A percentile compares a stretch with the other conserved stretches of the same genome.
phyloP scores from a whole-genome alignment of 176 grass and related monocot genomes.

The Aegilops bicornis region DNA sequence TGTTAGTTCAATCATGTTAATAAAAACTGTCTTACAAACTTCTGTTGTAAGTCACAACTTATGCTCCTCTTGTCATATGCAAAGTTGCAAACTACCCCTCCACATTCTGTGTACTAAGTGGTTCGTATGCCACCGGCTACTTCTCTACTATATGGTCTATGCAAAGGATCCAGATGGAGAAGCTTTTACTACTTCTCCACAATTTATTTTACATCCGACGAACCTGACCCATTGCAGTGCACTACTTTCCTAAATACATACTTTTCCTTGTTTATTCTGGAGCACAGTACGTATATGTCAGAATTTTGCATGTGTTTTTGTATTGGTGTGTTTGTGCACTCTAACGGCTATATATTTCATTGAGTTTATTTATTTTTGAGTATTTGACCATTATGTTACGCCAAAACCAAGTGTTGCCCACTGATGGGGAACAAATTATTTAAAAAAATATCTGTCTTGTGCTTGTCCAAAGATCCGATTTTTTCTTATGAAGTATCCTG shows the following conservation, averaged over 20 bases:
- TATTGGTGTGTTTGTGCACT: background rate
- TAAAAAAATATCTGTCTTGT: background rate
- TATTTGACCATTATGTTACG: background rate
- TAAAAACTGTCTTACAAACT: background rate
- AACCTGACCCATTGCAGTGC: background rate
- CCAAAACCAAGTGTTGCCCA: background rate
- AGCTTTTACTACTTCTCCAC: background rate
- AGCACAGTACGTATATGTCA: background rate
- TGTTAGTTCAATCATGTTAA: slow-evolving; percentile 3
- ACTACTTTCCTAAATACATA: background rate
- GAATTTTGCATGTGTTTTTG: background rate
- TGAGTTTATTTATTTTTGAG: slow-evolving; percentile 5
- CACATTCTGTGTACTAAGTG: background rate
- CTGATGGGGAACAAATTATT: background rate
- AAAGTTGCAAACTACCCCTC: slow-evolving; percentile 19
- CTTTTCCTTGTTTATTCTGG: slow-evolving; percentile 12
- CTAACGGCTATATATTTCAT: background rate
- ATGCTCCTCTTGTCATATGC: background rate
- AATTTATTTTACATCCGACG: background rate
- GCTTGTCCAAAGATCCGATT: background rate
- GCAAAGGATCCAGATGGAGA: background rate
- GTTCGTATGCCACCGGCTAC: background rate
- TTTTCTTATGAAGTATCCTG: background rate
- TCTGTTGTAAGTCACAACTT: background rate
- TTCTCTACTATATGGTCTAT: slow-evolving; percentile 13